phyloP scores from a whole-genome alignment of 2,329 filamentous ascomycete genomes.

The Phoma sp. region DNA sequence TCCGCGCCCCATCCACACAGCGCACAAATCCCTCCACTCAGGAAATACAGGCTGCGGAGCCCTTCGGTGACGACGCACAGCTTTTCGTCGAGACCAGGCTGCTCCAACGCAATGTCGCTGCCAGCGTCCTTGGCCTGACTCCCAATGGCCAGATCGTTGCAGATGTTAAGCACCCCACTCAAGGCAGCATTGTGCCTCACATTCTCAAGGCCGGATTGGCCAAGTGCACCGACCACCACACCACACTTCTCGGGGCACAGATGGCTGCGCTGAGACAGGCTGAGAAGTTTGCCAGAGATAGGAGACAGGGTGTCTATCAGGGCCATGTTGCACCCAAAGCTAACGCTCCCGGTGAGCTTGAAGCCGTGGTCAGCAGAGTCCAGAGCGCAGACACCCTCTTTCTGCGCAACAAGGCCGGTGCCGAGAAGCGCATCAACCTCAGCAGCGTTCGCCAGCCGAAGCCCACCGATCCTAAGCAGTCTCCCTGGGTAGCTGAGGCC shows the following conservation, averaged over 20 bases:
- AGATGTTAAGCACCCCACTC: constrained; percentile 77
- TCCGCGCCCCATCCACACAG: constrained; percentile 88
- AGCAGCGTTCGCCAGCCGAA: constrained; percentile 96
- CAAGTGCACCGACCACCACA: constrained; percentile 94
- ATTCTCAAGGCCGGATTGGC: constrained; percentile 88
- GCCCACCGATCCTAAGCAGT: constrained; percentile 81
- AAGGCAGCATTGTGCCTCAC: constrained; percentile 91
- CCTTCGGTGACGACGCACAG: constrained; percentile 86
- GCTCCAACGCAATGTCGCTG: constrained; percentile 82
- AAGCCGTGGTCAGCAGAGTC: constrained; percentile 84
- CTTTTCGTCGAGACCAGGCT: constrained; percentile 85
- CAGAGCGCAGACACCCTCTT: constrained; percentile 88
- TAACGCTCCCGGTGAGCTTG: constrained; percentile 66
- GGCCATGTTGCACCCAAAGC: constrained; percentile 73
- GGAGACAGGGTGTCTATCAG: constrained; percentile 80
- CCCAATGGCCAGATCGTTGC: constrained; percentile 93
- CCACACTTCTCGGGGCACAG: constrained; percentile 83
- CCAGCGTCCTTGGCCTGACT: constrained; percentile 83
- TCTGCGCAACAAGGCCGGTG: constrained; percentile 81
- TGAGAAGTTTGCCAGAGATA: constrained; percentile 81
- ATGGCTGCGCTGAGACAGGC: constrained; percentile 87
- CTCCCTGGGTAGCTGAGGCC: constrained; percentile 87
- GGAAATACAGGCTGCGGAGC: constrained; percentile 82
- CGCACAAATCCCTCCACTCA: constrained; percentile 79
- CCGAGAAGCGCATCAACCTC: constrained; percentile 87